These are phyloP conservation scores for Salix exigua DNA, from an alignment of 345 rosid species.

Conservation along the genomic window DNA sequence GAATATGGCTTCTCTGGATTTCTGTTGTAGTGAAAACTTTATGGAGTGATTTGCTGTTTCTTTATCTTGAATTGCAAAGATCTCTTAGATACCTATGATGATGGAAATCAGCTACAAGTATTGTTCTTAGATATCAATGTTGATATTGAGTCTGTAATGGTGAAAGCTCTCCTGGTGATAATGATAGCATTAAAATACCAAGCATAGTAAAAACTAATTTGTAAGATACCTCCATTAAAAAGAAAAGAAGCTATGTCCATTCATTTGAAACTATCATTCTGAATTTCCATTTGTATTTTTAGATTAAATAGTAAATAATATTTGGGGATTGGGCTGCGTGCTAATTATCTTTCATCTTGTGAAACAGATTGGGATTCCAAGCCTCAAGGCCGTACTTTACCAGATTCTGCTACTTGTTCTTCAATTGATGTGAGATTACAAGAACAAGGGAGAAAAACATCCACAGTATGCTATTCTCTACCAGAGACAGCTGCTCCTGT, in stretches of 20 bases:
- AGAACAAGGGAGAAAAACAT: constrained; percentile 29
- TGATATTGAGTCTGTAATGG: no score
- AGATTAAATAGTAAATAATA: background rate
- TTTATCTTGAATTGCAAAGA: background rate
- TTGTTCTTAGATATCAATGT: background rate
- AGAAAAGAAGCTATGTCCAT: no score
- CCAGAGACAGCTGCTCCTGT: constrained; percentile 78
- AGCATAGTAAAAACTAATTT: no score
- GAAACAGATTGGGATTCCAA: constrained; percentile 33
- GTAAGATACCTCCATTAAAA: no score
- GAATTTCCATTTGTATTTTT: background rate
- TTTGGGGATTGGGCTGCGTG: constrained; percentile 7
- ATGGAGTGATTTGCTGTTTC: background rate
- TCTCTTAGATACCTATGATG: background rate
- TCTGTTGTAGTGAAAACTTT: background rate
- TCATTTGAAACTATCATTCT: background rate
- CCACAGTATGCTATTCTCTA: constrained; percentile 34
- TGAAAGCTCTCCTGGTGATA: no score
- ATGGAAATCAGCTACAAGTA: background rate
- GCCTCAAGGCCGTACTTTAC: constrained; percentile 13
- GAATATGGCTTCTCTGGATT: background rate
- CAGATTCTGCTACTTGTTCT: constrained; percentile 17
- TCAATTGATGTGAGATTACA: constrained; percentile 22
- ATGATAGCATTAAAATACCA: no score
- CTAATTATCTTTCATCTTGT: constrained; percentile 12